These are phyloP conservation scores for Petunia hybrid DNA, from an alignment of 305 asterid species.

Conservation along the genomic window DNA sequence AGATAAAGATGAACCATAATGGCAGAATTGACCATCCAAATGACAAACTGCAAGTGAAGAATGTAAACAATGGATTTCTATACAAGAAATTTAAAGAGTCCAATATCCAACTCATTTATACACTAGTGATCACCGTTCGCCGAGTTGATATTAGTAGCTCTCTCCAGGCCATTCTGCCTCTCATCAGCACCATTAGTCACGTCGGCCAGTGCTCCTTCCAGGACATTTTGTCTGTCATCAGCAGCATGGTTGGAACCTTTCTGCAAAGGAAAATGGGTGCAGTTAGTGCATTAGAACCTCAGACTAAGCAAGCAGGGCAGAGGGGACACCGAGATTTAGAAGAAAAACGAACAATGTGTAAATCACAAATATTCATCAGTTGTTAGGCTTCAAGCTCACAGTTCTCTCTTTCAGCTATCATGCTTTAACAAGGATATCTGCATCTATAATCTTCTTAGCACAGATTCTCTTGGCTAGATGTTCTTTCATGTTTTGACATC, in stretches of 20 bases:
- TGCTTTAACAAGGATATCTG: not conserved
- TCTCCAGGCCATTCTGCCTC: constrained; percentile 24
- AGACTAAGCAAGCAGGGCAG: not conserved
- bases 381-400: constrained; percentile 3
- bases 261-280: constrained; percentile 41
- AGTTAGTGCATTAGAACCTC: constrained; percentile 8
- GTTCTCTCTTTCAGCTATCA: not conserved
- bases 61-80: constrained; percentile 9
- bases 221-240: constrained; percentile 38
- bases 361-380: not conserved
- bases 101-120: not conserved
- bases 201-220: constrained; percentile 36
- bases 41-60: not conserved
- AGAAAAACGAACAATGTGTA: not conserved
- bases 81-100: not conserved
- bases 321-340: not conserved
- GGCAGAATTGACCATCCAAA: not conserved
- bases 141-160: constrained; percentile 29
- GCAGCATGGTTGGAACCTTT: constrained; percentile 28
- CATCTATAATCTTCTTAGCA: constrained; percentile 11
- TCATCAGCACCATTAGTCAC: constrained; percentile 24
- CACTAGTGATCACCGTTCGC: constrained; percentile 5
- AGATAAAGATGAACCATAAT: not conserved
- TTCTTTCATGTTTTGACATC: not conserved
- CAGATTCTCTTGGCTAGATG: not conserved